phyloP scores from a whole-genome alignment of 305 asterid genomes.

The Nicotiana rustica region DNA sequence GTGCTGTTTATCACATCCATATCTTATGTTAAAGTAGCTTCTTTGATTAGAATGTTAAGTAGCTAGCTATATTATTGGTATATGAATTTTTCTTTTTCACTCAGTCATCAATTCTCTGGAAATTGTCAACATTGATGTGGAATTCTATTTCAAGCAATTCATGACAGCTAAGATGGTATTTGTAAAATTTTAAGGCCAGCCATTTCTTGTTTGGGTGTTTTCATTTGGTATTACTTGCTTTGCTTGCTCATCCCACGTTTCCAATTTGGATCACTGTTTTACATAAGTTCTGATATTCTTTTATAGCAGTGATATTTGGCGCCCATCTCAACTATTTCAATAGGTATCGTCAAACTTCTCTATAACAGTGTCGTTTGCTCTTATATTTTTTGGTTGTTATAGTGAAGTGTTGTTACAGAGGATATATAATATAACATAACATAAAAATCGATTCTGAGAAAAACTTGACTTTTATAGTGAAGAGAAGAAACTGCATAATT shows the following conservation, averaged over 20 bases:
- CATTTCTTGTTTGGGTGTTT: background rate
- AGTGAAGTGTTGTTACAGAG: too few relatives aligned
- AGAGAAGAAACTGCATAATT: background rate
- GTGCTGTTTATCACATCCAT: background rate
- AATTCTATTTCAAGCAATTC: background rate
- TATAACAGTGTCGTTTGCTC: too few relatives aligned
- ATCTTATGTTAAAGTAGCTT: background rate
- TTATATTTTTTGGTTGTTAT: too few relatives aligned
- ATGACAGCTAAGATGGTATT: background rate
- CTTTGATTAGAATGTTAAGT: background rate
- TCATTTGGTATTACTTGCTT: background rate
- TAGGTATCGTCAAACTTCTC: too few relatives aligned
- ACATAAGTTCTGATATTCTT: background rate
- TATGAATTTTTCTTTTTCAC: background rate
- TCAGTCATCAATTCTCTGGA: background rate
- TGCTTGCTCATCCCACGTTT: background rate
- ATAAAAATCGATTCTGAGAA: too few relatives aligned
- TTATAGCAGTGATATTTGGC: background rate
- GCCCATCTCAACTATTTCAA: too few relatives aligned
- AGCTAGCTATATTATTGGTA: background rate
- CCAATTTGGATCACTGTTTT: background rate
- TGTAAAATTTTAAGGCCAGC: background rate
- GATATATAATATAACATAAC: too few relatives aligned
- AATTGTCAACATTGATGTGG: conserved; percentile 1
- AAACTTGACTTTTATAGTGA: too few relatives aligned